Evolutionary conservation across 345 rosid species (phyloP).

Genomic region (Aquilaria yunnanensis): DNA sequence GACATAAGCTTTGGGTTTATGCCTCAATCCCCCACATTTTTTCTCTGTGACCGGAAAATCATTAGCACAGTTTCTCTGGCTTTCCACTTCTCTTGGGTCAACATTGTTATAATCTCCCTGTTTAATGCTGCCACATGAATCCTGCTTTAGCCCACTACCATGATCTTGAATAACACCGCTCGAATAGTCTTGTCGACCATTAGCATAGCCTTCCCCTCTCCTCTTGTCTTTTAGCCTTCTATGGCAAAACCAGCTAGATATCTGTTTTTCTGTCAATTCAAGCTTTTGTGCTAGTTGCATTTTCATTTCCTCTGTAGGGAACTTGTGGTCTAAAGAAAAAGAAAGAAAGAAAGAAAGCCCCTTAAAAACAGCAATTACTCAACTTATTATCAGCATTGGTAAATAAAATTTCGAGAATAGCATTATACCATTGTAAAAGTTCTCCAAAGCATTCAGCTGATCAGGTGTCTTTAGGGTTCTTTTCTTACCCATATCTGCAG

Average conservation of each 20-base stretch:
- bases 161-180: slow-evolving; percentile 79
- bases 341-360: neutral
- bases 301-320: slow-evolving; percentile 83
- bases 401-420: slow-evolving; percentile 10
- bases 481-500: slow-evolving; percentile 49
- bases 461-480: slow-evolving; percentile 66
- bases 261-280: slow-evolving; percentile 88
- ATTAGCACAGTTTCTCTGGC: slow-evolving; percentile 49
- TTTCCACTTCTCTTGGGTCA: slow-evolving; percentile 84
- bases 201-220: slow-evolving; percentile 48
- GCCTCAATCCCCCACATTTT: slow-evolving; percentile 24
- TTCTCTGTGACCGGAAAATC: slow-evolving; percentile 32
- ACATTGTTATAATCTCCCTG: slow-evolving; percentile 51
- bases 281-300: slow-evolving; percentile 53
- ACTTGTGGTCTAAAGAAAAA: slow-evolving; percentile 54
- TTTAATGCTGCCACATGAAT: slow-evolving; percentile 96
- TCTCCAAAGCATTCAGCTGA: slow-evolving; percentile 75
- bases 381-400: slow-evolving; percentile 9
- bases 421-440: slow-evolving; percentile 62
- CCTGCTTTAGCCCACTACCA: slow-evolving; percentile 78
- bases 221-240: slow-evolving; percentile 87
- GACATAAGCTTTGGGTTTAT: slow-evolving; percentile 30
- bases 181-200: slow-evolving; percentile 76
- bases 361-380: slow-evolving; percentile 10
- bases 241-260: slow-evolving; percentile 98